These are phyloP conservation scores for Fomitopsis betulina DNA, from an alignment of 1,284 basidiomycete genomes.

Conservation along the genomic window DNA sequence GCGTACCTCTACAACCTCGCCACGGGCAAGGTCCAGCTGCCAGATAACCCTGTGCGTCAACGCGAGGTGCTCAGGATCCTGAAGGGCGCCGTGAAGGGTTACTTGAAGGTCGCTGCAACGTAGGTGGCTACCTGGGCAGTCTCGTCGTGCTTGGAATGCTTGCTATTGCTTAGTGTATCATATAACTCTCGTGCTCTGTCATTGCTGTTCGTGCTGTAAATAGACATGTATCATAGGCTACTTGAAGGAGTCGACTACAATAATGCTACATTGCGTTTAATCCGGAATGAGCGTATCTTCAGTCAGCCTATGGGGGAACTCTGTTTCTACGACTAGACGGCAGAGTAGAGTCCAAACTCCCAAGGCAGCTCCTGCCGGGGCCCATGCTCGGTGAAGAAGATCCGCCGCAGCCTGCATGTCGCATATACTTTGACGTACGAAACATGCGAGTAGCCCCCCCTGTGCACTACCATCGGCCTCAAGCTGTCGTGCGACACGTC, in stretches of 20 bases:
- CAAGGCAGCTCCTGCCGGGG: constrained; percentile 54
- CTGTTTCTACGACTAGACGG: constrained; percentile 2
- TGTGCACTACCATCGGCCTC: constrained; percentile 36
- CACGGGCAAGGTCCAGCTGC: constrained; percentile 44
- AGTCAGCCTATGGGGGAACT: no score
- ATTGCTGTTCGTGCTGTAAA: constrained; percentile 2
- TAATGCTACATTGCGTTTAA: no score
- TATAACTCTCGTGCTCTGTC: constrained; percentile 1
- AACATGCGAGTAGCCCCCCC: constrained; percentile 57
- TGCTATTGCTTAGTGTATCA: constrained; percentile 1
- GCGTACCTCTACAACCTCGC: constrained; percentile 65
- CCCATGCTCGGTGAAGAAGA: constrained; percentile 70
- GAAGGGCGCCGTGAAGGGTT: constrained; percentile 40
- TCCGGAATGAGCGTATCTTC: no score
- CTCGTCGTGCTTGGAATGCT: not conserved
- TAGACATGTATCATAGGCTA: not conserved
- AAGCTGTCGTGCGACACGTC: not conserved
- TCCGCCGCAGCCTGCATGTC: constrained; percentile 71
- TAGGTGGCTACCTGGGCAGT: not conserved
- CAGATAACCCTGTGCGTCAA: constrained; percentile 46
- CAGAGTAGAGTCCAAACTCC: constrained; percentile 62
- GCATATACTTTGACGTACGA: constrained; percentile 77
- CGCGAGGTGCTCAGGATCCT: constrained; percentile 50
- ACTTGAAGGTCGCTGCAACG: constrained; percentile 12
- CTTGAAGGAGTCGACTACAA: no score